phyloP scores from a whole-genome alignment of 805 yeast species.

The Barnettozyma sucrosica region DNA sequence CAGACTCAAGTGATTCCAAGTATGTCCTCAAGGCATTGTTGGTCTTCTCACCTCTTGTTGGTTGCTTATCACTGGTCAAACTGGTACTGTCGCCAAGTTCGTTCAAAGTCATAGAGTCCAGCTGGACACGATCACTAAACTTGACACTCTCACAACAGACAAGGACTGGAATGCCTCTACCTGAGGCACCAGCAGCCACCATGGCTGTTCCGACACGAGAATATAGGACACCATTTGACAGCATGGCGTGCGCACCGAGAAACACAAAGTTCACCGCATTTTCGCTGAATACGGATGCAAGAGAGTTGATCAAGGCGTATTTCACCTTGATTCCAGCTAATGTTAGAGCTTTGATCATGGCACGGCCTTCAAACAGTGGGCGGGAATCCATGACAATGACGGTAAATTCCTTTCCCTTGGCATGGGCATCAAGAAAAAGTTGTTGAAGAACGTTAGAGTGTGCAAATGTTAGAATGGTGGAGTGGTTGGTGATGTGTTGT shows the following conservation, averaged over 20 bases:
- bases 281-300: slow-evolving; percentile 66
- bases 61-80: slow-evolving; percentile 43
- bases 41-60: slow-evolving; percentile 42
- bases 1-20: slow-evolving; percentile 34
- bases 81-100: slow-evolving; percentile 83
- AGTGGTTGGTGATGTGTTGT: slow-evolving; percentile 65
- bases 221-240: slow-evolving; percentile 88
- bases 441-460: slow-evolving; percentile 79
- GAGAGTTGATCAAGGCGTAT: slow-evolving; percentile 73
- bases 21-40: slow-evolving; percentile 56
- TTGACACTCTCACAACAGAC: slow-evolving; percentile 95
- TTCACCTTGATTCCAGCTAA: slow-evolving; percentile 59
- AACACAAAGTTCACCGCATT: slow-evolving; percentile 88
- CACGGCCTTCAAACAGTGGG: slow-evolving; percentile 91
- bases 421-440: slow-evolving; percentile 64
- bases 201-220: slow-evolving; percentile 94
- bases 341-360: slow-evolving; percentile 59
- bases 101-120: slow-evolving; percentile 91
- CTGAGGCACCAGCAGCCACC: slow-evolving; percentile 85
- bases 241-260: slow-evolving; percentile 95
- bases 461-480: slow-evolving; percentile 82
- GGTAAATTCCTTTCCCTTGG: slow-evolving; percentile 61
- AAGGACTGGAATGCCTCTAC: slow-evolving; percentile 85
- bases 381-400: slow-evolving; percentile 88
- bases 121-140: slow-evolving; percentile 90